phyloP scores from a whole-genome alignment of 78 protist genomes.

The Bodo saltans region DNA sequence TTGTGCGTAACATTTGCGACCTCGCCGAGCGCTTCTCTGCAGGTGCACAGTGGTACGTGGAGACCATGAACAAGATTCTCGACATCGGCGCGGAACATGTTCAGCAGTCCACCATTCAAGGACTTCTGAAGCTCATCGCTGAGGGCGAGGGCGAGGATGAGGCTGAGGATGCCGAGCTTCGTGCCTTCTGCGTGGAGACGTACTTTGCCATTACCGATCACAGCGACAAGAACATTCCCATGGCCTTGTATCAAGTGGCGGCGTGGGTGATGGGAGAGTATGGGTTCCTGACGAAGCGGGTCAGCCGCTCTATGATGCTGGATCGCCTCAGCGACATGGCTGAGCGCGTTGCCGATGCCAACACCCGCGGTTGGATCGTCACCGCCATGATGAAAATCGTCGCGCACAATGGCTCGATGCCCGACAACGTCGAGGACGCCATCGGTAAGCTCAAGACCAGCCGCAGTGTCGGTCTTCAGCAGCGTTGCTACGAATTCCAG shows the following conservation, averaged over 20 bases:
- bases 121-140: constrained; percentile 62
- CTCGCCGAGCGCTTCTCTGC: constrained; percentile 63
- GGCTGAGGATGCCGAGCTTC: constrained; percentile 38
- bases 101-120: constrained; percentile 33
- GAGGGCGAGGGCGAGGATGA: constrained; percentile 58
- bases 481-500: constrained; percentile 40
- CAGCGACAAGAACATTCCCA: constrained; percentile 12
- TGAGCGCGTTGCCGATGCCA: neutral
- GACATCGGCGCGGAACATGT: constrained; percentile 63
- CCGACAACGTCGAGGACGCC: neutral
- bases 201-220: constrained; percentile 18
- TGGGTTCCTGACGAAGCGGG: constrained; percentile 33
- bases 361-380: constrained; percentile 23
- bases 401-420: constrained; percentile 20
- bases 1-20: constrained; percentile 49
- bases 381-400: constrained; percentile 43
- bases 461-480: constrained; percentile 18
- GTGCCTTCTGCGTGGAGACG: constrained; percentile 37
- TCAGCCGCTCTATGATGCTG: neutral
- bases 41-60: constrained; percentile 51
- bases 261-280: constrained; percentile 76
- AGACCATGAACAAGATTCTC: constrained; percentile 62
- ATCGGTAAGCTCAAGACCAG: neutral
- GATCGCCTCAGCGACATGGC: constrained; percentile 5
- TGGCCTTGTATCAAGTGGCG: constrained; percentile 14